These are phyloP conservation scores for Cocos nucifera DNA, from an alignment of 176 grass and related monocot species.

Conservation along the genomic window DNA sequence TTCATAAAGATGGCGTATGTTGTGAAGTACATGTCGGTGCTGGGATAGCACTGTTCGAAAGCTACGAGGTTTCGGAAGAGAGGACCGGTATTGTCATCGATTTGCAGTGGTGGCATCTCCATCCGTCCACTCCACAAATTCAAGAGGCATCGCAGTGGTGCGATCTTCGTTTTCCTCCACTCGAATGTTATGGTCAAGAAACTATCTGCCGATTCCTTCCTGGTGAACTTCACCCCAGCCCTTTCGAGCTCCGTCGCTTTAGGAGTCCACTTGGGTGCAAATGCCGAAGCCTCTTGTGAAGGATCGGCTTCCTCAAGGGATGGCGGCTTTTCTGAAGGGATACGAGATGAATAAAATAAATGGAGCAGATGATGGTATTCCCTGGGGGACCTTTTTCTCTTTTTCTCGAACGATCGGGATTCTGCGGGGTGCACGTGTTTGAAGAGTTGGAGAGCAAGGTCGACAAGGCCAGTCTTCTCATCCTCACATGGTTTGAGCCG, in stretches of 20 bases:
- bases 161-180: too few relatives aligned
- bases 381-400: too few relatives aligned
- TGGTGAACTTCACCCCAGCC: conserved; percentile 16
- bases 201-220: not conserved
- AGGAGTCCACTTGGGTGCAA: conserved; percentile 1
- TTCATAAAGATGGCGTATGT: too few relatives aligned
- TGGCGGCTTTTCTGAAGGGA: too few relatives aligned
- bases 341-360: conserved; percentile 10
- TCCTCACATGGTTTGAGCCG: not conserved
- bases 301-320: too few relatives aligned
- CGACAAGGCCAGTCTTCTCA: not conserved
- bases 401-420: too few relatives aligned
- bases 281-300: too few relatives aligned
- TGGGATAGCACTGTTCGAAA: too few relatives aligned
- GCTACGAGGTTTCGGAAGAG: too few relatives aligned
- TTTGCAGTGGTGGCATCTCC: conserved; percentile 22
- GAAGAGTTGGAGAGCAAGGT: not conserved
- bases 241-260: conserved; percentile 30
- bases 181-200: conserved; percentile 20
- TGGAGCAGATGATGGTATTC: conserved; percentile 30
- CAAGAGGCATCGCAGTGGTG: too few relatives aligned
- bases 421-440: not conserved
- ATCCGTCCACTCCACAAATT: not conserved
- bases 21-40: too few relatives aligned
- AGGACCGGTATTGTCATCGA: too few relatives aligned